Percentiles rank a stretch among this genome's conserved stretches.
phyloP scores from a whole-genome alignment of 2,329 filamentous ascomycete genomes.

The Basipetospora chlamydospora region DNA sequence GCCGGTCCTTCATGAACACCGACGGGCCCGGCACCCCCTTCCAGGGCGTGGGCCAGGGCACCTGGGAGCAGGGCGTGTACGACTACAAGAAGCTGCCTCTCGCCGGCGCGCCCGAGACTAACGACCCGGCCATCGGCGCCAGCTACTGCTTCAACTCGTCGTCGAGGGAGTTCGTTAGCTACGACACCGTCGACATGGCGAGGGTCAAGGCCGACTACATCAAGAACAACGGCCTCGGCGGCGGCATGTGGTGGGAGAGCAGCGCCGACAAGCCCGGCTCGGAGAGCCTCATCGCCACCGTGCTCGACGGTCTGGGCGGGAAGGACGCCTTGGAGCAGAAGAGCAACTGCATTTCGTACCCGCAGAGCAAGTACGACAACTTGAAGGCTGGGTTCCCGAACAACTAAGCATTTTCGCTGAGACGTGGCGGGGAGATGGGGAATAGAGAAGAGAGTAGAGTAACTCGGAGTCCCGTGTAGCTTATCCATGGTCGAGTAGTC shows the following conservation, averaged over 20 bases:
- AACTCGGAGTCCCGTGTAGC: too few relatives aligned
- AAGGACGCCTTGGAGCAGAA: constrained; percentile 30
- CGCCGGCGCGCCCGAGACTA: constrained; percentile 45
- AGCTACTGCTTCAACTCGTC: constrained; percentile 62
- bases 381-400: constrained; percentile 41
- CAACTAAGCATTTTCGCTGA: too few relatives aligned
- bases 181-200: constrained; percentile 58
- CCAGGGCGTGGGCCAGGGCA: constrained; percentile 60
- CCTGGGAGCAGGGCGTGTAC: constrained; percentile 73
- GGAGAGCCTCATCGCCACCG: constrained; percentile 53
- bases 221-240: constrained; percentile 52
- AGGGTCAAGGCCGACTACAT: constrained; percentile 60
- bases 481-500: too few relatives aligned
- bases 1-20: constrained; percentile 69
- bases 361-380: constrained; percentile 57
- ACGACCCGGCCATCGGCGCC: constrained; percentile 50
- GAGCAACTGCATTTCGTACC: constrained; percentile 48
- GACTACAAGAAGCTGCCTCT: constrained; percentile 80
- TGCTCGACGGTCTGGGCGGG: constrained; percentile 45
- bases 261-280: constrained; percentile 56
- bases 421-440: not conserved
- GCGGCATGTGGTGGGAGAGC: constrained; percentile 97
- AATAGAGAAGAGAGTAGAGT: too few relatives aligned
- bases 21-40: constrained; percentile 57
- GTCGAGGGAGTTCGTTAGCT: constrained; percentile 57